A percentile compares a stretch with the other conserved stretches of the same genome.
Evolutionary conservation across 345 rosid species (phyloP).

Genomic region (Triadica sebifera): DNA sequence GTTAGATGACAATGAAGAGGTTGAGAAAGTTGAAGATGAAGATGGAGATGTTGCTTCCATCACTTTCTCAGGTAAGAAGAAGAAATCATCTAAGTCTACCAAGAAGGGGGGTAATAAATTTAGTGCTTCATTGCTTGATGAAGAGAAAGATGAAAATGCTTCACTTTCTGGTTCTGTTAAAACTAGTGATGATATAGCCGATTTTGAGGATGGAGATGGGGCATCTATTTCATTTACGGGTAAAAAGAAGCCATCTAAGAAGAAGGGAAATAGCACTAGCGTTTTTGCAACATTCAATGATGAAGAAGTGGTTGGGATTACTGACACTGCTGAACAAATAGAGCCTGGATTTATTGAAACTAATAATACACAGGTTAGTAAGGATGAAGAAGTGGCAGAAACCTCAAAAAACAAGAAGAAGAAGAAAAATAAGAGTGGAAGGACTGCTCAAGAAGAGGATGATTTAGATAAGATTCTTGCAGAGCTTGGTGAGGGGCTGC

Average conservation of each 20-base stretch:
- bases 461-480: conserved; percentile 95
- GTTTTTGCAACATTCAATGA: conserved; percentile 35
- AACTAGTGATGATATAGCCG: conserved; percentile 21
- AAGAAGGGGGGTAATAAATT: conserved; percentile 55
- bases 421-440: conserved; percentile 75
- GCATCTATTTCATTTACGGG: conserved; percentile 44
- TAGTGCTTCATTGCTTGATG: conserved; percentile 55
- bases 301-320: conserved; percentile 31
- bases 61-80: conserved; percentile 69
- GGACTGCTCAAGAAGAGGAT: conserved; percentile 90
- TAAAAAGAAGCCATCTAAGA: conserved; percentile 76
- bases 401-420: conserved; percentile 77
- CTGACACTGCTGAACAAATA: conserved; percentile 20
- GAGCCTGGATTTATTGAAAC: conserved; percentile 21
- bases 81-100: conserved; percentile 67
- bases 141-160: conserved; percentile 42
- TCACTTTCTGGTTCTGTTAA: conserved; percentile 31
- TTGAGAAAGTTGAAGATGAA: conserved; percentile 32
- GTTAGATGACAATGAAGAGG: conserved; percentile 34
- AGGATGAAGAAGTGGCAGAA: conserved; percentile 52
- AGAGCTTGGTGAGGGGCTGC: conserved; percentile 65
- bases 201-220: conserved; percentile 40
- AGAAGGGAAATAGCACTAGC: conserved; percentile 43
- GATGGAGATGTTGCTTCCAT: conserved; percentile 35
- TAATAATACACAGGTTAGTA: conserved; percentile 32